Conservation (phyloP, 2,329 filamentous ascomycete genomes). For the Botrytis cinerea region DNA sequence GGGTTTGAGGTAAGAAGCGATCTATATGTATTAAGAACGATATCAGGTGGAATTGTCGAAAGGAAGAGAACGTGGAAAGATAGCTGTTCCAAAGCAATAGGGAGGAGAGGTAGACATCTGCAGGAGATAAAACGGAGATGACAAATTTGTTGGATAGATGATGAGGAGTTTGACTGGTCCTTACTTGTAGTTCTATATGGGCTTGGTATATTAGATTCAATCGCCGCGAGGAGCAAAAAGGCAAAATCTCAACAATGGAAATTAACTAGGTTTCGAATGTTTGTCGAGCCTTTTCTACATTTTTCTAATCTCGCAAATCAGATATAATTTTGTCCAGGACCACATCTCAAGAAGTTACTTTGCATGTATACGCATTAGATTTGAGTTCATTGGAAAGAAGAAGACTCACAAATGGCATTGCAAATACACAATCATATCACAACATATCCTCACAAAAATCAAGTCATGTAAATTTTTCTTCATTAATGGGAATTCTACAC, state of each 20-base stretch:
- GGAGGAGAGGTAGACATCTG: background rate
- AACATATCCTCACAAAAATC: background rate
- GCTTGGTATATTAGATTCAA: slow-evolving; percentile 5
- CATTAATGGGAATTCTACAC: slow-evolving; percentile 19
- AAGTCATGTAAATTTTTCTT: background rate
- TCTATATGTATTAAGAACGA: background rate
- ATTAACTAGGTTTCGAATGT: background rate
- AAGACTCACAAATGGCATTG: background rate
- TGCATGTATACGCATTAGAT: background rate
- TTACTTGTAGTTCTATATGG: slow-evolving; percentile 13
- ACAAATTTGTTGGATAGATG: background rate
- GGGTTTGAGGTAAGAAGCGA: background rate
- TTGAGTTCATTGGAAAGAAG: background rate
- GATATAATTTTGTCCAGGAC: background rate
- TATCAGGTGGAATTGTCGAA: background rate
- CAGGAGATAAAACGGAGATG: background rate
- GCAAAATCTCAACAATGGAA: slow-evolving; percentile 9
- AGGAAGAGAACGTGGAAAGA: background rate
- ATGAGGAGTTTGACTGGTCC: slow-evolving; percentile 6
- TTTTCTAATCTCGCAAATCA: background rate
- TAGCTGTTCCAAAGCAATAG: too few species aligned
- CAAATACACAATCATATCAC: background rate
- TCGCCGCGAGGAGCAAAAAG: slow-evolving; percentile 7
- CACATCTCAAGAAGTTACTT: background rate
- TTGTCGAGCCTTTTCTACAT: background rate